phyloP scores from a whole-genome alignment of 2,329 filamentous ascomycete genomes.

The Fusarium pseudocircinatum region DNA sequence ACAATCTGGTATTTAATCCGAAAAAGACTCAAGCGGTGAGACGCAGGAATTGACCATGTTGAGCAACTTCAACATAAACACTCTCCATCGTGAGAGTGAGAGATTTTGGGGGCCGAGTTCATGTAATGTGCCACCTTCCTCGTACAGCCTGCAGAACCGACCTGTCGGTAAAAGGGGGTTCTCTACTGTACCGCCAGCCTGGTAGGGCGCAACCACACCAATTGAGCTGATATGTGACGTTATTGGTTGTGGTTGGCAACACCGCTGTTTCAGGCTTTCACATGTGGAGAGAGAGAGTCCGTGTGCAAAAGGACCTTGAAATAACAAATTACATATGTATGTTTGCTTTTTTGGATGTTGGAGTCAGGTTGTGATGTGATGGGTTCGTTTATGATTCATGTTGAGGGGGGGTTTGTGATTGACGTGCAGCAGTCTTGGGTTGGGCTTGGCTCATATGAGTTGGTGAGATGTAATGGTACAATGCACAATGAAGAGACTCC shows the following conservation, averaged over 20 bases:
- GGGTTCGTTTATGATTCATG: neutral
- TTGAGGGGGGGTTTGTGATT: neutral
- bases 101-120: neutral
- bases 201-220: conserved; percentile 19
- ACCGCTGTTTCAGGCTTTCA: conserved; percentile 18
- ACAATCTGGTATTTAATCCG: neutral
- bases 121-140: conserved; percentile 9
- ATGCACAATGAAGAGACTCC: neutral
- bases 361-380: neutral
- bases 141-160: conserved; percentile 2
- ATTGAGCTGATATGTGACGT: neutral
- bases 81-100: neutral
- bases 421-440: neutral
- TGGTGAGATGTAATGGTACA: neutral
- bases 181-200: neutral
- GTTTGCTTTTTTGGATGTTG: neutral
- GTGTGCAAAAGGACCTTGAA: conserved; percentile 27
- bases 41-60: conserved; percentile 7
- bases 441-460: neutral
- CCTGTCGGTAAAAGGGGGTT: conserved; percentile 26
- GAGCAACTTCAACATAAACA: neutral
- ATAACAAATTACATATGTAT: neutral
- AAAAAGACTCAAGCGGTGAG: conserved; percentile 10
- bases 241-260: conserved; percentile 8
- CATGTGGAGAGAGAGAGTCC: neutral